Base-by-base conservation (phyloP, 2,329 filamentous ascomycete species). In the Diplodia sapinea region DNA sequence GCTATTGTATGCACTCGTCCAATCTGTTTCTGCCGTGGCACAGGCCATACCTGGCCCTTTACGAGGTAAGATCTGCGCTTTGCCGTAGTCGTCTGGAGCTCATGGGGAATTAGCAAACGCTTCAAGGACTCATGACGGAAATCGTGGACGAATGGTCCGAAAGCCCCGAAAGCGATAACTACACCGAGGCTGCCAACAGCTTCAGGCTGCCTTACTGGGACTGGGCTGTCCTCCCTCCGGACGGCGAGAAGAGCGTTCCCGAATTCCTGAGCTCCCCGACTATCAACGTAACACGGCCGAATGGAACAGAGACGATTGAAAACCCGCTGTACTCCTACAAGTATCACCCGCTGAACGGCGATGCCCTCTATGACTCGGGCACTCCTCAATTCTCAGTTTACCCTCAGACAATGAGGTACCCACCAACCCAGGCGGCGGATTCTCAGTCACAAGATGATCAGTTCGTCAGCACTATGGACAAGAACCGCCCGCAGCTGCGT, bases 1-100 rank as follows among this genome's bases (percentile, higher is more conserved):
- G 92, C 61, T 96, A 93, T 76, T 96, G 93, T 76, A 87, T 87
- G 15, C 93, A 96, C 78, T 86, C 84, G 29, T 91, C 90, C 1
- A 87, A 89, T 50, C 81, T 95, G 17, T 95, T 96, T 75, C 87
- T 90, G 49, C 85, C 89, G 49, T 96, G 93, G 93, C 93, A 96
- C 82, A 87, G 93, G 61, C 91, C 92, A 0, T 96, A 94, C 77
- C 82, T 95, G 66, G 82, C 86, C 11, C 78, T 90, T 11, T 88
- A 81, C 70, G 84, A 90, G 80, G 84, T 86, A 73, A 43, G 75
- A 11, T 11, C 8, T 15, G 12, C 20, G 23, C 20, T 15, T 38
- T 26, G 13, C 8, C 6, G 8, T 36, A 15, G 36, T 13, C 13
- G 4, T n/a, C 8, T 2, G 33, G 36, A 38, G 36, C 63, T 67